Evolutionary conservation across 768 basidiomycete species (phyloP).

Genomic region (Suillus cothurnatus): DNA sequence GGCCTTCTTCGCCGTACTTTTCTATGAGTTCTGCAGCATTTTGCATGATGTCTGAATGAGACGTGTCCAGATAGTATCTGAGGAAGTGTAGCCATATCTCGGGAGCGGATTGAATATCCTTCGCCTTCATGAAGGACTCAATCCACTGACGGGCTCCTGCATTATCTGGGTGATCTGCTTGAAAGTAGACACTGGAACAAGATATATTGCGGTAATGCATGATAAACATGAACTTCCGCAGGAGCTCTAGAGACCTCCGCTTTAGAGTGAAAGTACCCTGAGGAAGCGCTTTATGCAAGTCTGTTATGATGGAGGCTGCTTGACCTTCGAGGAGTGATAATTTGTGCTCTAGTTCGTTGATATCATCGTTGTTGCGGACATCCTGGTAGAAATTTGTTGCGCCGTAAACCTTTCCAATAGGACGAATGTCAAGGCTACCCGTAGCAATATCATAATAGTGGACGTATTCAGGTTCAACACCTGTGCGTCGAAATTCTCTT

Average conservation of each 20-base stretch:
- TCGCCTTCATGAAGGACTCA: neutral
- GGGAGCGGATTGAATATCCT: neutral
- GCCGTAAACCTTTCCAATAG: conserved; percentile 12
- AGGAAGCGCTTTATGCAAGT: neutral
- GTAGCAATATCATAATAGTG: neutral
- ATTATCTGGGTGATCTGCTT: neutral
- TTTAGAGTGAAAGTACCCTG: neutral
- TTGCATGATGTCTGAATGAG: neutral
- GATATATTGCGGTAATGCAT: neutral
- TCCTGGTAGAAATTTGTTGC: conserved; percentile 31
- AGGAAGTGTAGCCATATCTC: neutral
- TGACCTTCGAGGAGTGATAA: conserved; percentile 32
- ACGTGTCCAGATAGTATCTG: neutral
- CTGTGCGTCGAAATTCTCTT: neutral
- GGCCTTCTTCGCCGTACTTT: neutral
- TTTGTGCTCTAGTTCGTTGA: conserved; percentile 32
- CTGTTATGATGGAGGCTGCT: conserved; percentile 26
- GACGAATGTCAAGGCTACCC: neutral
- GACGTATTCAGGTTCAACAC: neutral
- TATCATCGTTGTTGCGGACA: conserved; percentile 18
- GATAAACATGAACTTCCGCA: neutral
- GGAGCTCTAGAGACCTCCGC: neutral
- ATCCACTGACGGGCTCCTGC: neutral
- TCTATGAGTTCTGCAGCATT: neutral
- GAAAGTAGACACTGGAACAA: neutral